Evolutionary conservation across 768 basidiomycete genomes (phyloP), one percentile per base, ranked within the genome.

Genomic region (Suillus subalutaceus): DNA sequence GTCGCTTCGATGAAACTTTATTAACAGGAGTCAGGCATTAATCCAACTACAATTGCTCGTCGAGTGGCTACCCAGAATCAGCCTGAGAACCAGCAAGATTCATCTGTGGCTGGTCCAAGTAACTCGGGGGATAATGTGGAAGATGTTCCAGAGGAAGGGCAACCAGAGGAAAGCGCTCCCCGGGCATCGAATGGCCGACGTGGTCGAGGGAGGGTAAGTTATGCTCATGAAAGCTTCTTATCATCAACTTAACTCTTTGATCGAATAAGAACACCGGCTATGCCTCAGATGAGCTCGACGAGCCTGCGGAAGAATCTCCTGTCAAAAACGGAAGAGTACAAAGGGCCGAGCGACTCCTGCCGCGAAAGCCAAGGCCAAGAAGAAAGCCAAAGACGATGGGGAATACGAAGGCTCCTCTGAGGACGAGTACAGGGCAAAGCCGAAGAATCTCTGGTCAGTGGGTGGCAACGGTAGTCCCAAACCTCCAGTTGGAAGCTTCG

Each of bases 201-300:
- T 56, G 62, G 65, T 68, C 64, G 72, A 69, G 46, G 65, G 37
- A 63, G 58, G 65, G 10, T 62, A 56, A 41, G 60, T 52, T 1
- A 68, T 6, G 67, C 71, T 71, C 4, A 72, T 67, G 15, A 38
- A 10, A 23, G n/a, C 20, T 30, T 68, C 58, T 60, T 30, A n/a
- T 48, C 26, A 20, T 30, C 63, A 6, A 53, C 20, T 35, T 64
- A 30, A 65, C 65, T 23, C 46, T 43, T 38, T 66, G 58, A 18
- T 15, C 64, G 23, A 41, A 59, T 30, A 20, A 73, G 72, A 44
- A 68, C 12, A 63, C 81, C 6, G 88, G 81, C 1, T 91, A 90
- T 73, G 84, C 82, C 35, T 94, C 94, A 0, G 93, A 95, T 66
- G 85, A 93, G 55, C 81, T 94, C 5, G 92, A 95, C 69, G 88